Percentiles rank a stretch among this genome's conserved stretches.
Evolutionary conservation across 805 yeast species (phyloP).

Genomic region (Phaffomyces thermotolerans): DNA sequence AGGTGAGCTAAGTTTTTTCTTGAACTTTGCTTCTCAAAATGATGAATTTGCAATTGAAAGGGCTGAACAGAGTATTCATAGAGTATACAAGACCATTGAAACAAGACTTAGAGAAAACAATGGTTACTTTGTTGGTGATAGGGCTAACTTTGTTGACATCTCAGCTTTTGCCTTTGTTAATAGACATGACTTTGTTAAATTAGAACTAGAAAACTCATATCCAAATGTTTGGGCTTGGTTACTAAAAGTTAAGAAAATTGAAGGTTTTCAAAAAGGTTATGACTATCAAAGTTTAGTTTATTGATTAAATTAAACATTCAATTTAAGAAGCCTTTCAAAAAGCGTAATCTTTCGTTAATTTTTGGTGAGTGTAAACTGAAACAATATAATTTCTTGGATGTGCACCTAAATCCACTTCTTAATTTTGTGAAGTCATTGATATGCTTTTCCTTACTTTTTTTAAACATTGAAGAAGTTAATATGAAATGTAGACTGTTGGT

Average conservation of each 20-base stretch:
- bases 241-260: not conserved
- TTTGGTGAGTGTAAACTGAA: constrained; percentile 2
- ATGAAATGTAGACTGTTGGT: not conserved
- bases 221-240: constrained; percentile 2
- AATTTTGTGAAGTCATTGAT: not conserved
- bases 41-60: constrained; percentile 43
- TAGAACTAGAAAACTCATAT: not conserved
- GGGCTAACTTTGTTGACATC: constrained; percentile 48
- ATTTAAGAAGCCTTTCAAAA: not conserved
- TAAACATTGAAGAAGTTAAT: not conserved
- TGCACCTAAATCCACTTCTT: not conserved
- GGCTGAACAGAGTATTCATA: constrained; percentile 33
- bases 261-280: constrained; percentile 2
- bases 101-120: constrained; percentile 35
- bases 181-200: constrained; percentile 31
- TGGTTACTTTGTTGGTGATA: constrained; percentile 50
- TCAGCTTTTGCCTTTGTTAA: constrained; percentile 23
- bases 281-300: not conserved
- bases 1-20: constrained; percentile 39
- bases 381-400: not conserved
- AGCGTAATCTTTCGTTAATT: not conserved
- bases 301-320: no score
- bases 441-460: not conserved
- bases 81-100: constrained; percentile 45
- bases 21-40: constrained; percentile 26